Conservation (phyloP, 768 basidiomycete species). For the Mycena polygramma region DNA sequence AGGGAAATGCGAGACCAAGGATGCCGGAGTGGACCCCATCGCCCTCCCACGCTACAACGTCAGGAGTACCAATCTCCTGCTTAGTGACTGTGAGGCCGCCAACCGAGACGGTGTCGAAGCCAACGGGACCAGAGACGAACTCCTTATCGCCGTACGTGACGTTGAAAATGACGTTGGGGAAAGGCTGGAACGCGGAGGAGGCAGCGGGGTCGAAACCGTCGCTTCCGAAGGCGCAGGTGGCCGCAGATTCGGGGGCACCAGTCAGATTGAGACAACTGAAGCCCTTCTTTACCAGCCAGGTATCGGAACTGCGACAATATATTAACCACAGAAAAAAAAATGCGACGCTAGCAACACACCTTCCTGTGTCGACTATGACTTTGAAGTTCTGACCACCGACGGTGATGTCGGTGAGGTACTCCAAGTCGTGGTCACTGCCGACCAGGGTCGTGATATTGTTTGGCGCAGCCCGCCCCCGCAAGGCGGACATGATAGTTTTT, state of each 20-base stretch:
- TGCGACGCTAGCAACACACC: conserved; percentile 7
- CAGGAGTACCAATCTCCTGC: conserved; percentile 38
- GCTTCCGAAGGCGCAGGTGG: conserved; percentile 39
- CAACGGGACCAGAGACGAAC: conserved; percentile 38
- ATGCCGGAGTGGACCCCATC: conserved; percentile 37
- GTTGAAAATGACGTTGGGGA: conserved; percentile 40
- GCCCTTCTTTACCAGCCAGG: conserved; percentile 38
- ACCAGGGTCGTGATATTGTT: conserved; percentile 28
- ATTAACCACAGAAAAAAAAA: background rate
- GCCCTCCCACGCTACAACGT: conserved; percentile 37
- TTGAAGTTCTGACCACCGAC: conserved; percentile 38
- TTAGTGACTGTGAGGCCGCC: conserved; percentile 36
- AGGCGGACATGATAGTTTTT: conserved; percentile 7
- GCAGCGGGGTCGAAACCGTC: conserved; percentile 36
- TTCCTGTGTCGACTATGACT: conserved; percentile 38
- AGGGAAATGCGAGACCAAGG: conserved; percentile 40
- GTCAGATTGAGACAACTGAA: conserved; percentile 40
- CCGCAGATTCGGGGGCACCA: conserved; percentile 20
- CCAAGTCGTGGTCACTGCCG: conserved; percentile 34
- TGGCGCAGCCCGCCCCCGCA: background rate
- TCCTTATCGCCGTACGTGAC: conserved; percentile 37
- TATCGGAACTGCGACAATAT: conserved; percentile 37
- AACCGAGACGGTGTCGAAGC: conserved; percentile 40
- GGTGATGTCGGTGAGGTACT: conserved; percentile 39
- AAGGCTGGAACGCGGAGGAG: conserved; percentile 36